Evolutionary conservation across 257 asterid species (phyloP), one percentile per base, ranked within the genome.

Genomic region (Lantana camara): DNA sequence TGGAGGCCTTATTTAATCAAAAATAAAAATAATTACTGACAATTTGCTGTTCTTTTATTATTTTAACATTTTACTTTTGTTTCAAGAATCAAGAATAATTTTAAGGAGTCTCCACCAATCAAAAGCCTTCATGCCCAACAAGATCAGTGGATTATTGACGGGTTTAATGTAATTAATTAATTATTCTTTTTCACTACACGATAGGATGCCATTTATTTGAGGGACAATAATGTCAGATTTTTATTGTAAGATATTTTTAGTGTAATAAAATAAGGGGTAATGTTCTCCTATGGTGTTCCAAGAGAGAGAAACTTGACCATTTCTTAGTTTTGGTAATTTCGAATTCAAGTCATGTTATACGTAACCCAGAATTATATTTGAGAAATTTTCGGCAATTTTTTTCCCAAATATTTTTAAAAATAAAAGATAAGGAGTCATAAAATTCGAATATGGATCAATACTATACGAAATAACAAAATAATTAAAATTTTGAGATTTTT

Each of bases 221-320:
- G 56, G 60, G 79, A 80, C 86, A 80, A 24, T 40, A 32, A 29
- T 83, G 90, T 78, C 87, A 78, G 85, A 77, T 44, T 65, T 79
- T 76, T 79, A 68, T 70, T 56, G 9, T 46, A 30, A 48, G 60
- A 34, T 11, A 41, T n/a, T 48, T 67, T 57, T 19, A 27, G 32
- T 27, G 72, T 75, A 60, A 54, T 9, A 48, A 24, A 64, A 42
- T 24, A 32, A 22, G 53, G 66, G 45, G 45, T 60, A 32, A 42
- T 55, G 66, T 70, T 76, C 63, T 60, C 51, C 7, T 1, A 35
- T 50, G 67, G 24, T 53, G 58, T 37, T 62, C n/a, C 47, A 47
- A 70, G 61, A 60, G 70, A 57, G 60, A 49, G 30, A 21, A n/a
- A n/a, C n/a, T n/a, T n/a, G n/a, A n/a, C n/a, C n/a, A n/a, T n/a